Evolutionary conservation across 345 rosid species (phyloP).

Genomic region (Pugionium dolabratum): DNA sequence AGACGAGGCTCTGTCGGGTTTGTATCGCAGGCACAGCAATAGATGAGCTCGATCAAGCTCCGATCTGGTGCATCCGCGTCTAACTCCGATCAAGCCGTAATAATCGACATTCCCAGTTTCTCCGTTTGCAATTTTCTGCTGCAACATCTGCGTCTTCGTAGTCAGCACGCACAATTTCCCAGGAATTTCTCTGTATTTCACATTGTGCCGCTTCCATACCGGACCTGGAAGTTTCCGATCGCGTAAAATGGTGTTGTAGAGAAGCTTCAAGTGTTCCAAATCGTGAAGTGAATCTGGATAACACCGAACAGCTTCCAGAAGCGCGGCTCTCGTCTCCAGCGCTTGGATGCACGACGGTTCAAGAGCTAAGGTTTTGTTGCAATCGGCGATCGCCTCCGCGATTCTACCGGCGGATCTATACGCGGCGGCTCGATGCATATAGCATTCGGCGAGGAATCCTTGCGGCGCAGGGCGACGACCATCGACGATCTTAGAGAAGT

Average conservation of each 20-base stretch:
- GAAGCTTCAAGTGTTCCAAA: slow-evolving; percentile 84
- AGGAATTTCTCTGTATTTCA: slow-evolving; percentile 85
- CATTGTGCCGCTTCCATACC: slow-evolving; percentile 90
- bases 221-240: slow-evolving; percentile 97
- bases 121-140: slow-evolving; percentile 74
- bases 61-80: slow-evolving; percentile 91
- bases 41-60: slow-evolving; percentile 90
- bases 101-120: slow-evolving; percentile 89
- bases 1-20: slow-evolving; percentile 74
- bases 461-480: slow-evolving; percentile 75
- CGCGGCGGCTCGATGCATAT: slow-evolving; percentile 83
- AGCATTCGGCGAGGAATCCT: slow-evolving; percentile 84
- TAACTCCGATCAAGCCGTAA: slow-evolving; percentile 73
- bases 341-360: slow-evolving; percentile 86
- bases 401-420: slow-evolving; percentile 74
- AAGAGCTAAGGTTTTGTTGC: slow-evolving; percentile 82
- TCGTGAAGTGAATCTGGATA: slow-evolving; percentile 90
- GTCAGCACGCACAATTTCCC: slow-evolving; percentile 76
- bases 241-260: slow-evolving; percentile 82
- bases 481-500: slow-evolving; percentile 85
- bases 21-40: slow-evolving; percentile 70
- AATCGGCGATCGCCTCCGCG: slow-evolving; percentile 90
- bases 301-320: slow-evolving; percentile 77
- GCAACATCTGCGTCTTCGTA: slow-evolving; percentile 61
- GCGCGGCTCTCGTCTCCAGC: slow-evolving; percentile 80